phyloP scores from a whole-genome alignment of 768 basidiomycete species.

The Lactarius tabidus region DNA sequence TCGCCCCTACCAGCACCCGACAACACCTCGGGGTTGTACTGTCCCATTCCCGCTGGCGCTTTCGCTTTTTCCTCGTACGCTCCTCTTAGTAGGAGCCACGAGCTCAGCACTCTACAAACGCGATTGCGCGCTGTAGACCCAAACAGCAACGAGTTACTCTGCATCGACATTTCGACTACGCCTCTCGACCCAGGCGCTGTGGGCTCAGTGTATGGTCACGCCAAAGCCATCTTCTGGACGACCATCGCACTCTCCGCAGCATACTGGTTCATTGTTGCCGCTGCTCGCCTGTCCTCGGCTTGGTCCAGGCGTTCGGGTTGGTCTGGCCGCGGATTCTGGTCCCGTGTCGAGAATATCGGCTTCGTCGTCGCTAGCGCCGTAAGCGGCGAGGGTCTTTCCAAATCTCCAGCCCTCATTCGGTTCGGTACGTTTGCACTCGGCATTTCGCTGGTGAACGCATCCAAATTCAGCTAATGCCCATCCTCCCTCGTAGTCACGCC shows the following conservation, averaged over 20 bases:
- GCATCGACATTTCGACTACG: constrained; percentile 73
- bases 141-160: constrained; percentile 74
- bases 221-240: constrained; percentile 65
- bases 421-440: constrained; percentile 59
- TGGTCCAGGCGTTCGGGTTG: constrained; percentile 70
- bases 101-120: constrained; percentile 80
- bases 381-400: constrained; percentile 84
- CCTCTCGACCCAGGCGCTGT: constrained; percentile 60
- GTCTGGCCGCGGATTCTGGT: constrained; percentile 59
- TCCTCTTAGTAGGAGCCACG: constrained; percentile 58
- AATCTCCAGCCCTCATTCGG: constrained; percentile 80
- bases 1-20: constrained; percentile 54
- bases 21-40: constrained; percentile 45
- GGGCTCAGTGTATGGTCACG: constrained; percentile 59
- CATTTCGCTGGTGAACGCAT: background rate
- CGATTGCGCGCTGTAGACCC: constrained; percentile 88
- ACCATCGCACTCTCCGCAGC: constrained; percentile 69
- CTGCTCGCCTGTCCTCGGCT: constrained; percentile 78
- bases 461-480: constrained; percentile 23
- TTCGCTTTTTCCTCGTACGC: constrained; percentile 79
- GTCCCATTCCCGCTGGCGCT: constrained; percentile 74
- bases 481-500: constrained; percentile 64
- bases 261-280: constrained; percentile 80
- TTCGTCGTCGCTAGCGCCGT: constrained; percentile 90
- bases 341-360: constrained; percentile 75